Conservation (phyloP, 768 basidiomycete species). For the Coprinopsis sp. region DNA sequence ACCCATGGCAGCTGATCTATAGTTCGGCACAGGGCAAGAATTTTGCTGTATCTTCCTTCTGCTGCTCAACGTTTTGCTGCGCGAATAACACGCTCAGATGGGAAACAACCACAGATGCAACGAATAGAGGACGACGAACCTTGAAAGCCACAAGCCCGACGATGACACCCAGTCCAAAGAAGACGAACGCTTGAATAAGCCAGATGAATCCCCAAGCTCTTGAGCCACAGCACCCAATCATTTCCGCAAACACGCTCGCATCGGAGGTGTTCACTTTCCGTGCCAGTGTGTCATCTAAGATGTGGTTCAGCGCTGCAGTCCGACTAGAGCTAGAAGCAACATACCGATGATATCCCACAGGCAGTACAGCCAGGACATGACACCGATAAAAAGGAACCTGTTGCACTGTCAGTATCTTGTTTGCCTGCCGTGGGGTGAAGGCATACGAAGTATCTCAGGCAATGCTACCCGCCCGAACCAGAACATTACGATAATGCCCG, state of each 20-base stretch:
- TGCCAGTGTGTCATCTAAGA: slow-evolving; percentile 73
- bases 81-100: background rate
- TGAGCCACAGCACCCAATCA: slow-evolving; percentile 84
- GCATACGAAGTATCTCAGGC: slow-evolving; percentile 74
- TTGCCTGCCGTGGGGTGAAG: background rate
- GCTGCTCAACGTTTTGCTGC: slow-evolving; percentile 59
- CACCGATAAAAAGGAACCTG: slow-evolving; percentile 79
- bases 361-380: slow-evolving; percentile 84
- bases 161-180: slow-evolving; percentile 71
- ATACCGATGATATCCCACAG: slow-evolving; percentile 84
- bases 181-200: slow-evolving; percentile 69
- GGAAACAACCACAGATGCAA: background rate
- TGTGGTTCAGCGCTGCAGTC: background rate
- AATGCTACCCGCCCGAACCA: slow-evolving; percentile 73
- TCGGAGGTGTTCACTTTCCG: slow-evolving; percentile 86
- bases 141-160: slow-evolving; percentile 82
- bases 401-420: background rate
- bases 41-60: slow-evolving; percentile 43
- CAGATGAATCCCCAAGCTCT: slow-evolving; percentile 90
- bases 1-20: too few relatives aligned
- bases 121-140: slow-evolving; percentile 35
- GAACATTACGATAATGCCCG: slow-evolving; percentile 71
- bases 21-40: too few relatives aligned
- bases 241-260: slow-evolving; percentile 76
- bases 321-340: slow-evolving; percentile 13